These are phyloP conservation scores for Phialophora chinensis DNA, from an alignment of 2,329 filamentous ascomycete genomes.

Conservation along the genomic window DNA sequence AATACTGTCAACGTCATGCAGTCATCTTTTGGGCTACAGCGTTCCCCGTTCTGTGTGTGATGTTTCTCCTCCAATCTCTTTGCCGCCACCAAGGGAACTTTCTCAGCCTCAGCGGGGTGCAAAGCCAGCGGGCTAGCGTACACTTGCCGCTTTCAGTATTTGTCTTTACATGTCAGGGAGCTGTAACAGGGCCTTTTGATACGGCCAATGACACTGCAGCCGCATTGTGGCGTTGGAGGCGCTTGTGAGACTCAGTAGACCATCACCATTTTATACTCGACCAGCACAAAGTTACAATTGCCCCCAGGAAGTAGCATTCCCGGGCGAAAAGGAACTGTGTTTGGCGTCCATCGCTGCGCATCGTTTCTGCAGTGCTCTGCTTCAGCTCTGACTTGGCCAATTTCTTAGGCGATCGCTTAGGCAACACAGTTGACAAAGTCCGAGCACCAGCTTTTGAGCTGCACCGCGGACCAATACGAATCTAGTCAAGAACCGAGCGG, in stretches of 20 bases:
- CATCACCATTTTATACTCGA: conserved; percentile 1
- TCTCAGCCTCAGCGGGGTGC: conserved; percentile 33
- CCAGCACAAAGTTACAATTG: conserved; percentile 13
- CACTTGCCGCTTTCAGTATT: conserved; percentile 10
- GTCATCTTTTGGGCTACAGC: conserved; percentile 31
- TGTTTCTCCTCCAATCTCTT: conserved; percentile 36
- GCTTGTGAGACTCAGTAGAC: conserved; percentile 10
- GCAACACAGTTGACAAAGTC: neutral
- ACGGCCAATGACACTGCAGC: conserved; percentile 1
- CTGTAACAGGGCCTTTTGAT: neutral
- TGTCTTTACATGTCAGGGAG: conserved; percentile 32
- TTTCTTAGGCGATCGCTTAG: neutral
- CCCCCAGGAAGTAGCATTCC: neutral
- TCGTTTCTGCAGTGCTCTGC: conserved; percentile 14
- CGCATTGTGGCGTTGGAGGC: conserved; percentile 8
- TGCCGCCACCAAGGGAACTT: conserved; percentile 30
- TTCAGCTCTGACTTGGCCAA: conserved; percentile 1
- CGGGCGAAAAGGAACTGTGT: neutral
- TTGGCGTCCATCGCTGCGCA: neutral
- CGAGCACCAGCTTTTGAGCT: conserved; percentile 6
- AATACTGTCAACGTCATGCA: conserved; percentile 29
- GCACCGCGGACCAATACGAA: conserved; percentile 9
- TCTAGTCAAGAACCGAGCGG: neutral
- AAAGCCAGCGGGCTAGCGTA: conserved; percentile 14
- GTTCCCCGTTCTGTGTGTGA: conserved; percentile 25